These are phyloP conservation scores for Botrytis tulipae DNA, from an alignment of 2,329 filamentous ascomycete genomes.

Conservation along the genomic window DNA sequence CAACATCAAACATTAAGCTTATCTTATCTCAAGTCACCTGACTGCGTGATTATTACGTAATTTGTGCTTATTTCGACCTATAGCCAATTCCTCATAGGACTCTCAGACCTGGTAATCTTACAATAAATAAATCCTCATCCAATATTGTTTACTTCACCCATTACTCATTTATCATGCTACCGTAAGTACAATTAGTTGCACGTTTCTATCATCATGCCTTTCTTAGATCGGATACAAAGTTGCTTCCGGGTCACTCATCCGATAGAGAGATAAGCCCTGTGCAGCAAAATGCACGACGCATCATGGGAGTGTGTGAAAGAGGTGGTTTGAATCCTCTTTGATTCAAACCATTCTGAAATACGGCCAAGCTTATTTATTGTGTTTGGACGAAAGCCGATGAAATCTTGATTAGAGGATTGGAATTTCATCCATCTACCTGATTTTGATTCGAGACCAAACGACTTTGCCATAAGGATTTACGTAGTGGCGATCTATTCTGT, in stretches of 20 bases:
- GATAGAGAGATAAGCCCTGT: background rate
- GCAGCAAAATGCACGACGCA: background rate
- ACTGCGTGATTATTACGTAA: background rate
- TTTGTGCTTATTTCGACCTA: background rate
- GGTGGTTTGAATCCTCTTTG: too few relatives aligned
- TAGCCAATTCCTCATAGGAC: background rate
- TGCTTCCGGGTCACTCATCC: background rate
- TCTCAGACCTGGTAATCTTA: background rate
- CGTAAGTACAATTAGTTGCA: background rate
- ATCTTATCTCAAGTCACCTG: conserved; percentile 6
- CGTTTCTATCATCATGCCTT: background rate
- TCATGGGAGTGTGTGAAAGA: background rate
- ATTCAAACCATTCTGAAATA: background rate
- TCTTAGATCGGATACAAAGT: background rate
- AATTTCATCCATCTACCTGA: background rate
- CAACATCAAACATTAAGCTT: background rate
- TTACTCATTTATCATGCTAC: background rate
- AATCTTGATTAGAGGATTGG: background rate
- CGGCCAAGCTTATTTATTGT: background rate
- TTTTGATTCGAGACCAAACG: background rate
- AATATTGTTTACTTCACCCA: background rate
- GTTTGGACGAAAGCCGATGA: background rate
- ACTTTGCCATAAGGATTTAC: background rate
- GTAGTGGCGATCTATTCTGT: background rate
- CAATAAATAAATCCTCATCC: background rate